These are phyloP conservation scores for Botryobasidium botryosum DNA, from an alignment of 768 basidiomycete species.

Conservation along the genomic window DNA sequence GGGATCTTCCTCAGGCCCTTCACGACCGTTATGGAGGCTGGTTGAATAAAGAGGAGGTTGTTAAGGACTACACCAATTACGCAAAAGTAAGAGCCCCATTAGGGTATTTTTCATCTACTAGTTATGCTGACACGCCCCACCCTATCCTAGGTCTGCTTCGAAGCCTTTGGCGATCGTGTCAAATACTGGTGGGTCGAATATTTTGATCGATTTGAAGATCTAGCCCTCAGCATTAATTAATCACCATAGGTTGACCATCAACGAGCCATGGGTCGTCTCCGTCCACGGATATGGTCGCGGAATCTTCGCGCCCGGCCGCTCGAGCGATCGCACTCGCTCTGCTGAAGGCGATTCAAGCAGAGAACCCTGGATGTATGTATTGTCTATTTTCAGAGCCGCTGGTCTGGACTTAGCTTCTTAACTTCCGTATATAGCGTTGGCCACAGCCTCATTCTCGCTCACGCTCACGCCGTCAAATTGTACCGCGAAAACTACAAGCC, in stretches of 20 bases:
- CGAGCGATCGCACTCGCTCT: slow-evolving; percentile 42
- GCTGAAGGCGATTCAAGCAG: slow-evolving; percentile 45
- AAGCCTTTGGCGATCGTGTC: slow-evolving; percentile 57
- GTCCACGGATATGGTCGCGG: slow-evolving; percentile 55
- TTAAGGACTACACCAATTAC: slow-evolving; percentile 47
- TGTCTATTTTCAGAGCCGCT: slow-evolving; percentile 1
- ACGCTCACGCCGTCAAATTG: slow-evolving; percentile 46
- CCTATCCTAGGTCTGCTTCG: slow-evolving; percentile 53
- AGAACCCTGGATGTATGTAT: slow-evolving; percentile 51
- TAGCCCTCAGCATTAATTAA: neutral
- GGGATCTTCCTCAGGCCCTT: slow-evolving; percentile 63
- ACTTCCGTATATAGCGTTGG: slow-evolving; percentile 32
- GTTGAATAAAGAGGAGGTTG: slow-evolving; percentile 53
- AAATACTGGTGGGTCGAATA: slow-evolving; percentile 40
- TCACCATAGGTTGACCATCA: slow-evolving; percentile 42
- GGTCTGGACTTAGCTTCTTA: neutral
- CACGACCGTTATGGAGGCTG: slow-evolving; percentile 62
- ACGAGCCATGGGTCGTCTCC: slow-evolving; percentile 60
- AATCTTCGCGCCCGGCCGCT: slow-evolving; percentile 53
- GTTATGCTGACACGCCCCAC: slow-evolving; percentile 9
- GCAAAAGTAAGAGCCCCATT: slow-evolving; percentile 35
- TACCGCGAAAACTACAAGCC: slow-evolving; percentile 52
- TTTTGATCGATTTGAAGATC: neutral
- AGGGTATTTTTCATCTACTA: slow-evolving; percentile 4
- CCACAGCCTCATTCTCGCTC: slow-evolving; percentile 49